These are phyloP conservation scores for Termitomyces sp. DNA, from an alignment of 768 basidiomycete genomes.

Conservation along the genomic window DNA sequence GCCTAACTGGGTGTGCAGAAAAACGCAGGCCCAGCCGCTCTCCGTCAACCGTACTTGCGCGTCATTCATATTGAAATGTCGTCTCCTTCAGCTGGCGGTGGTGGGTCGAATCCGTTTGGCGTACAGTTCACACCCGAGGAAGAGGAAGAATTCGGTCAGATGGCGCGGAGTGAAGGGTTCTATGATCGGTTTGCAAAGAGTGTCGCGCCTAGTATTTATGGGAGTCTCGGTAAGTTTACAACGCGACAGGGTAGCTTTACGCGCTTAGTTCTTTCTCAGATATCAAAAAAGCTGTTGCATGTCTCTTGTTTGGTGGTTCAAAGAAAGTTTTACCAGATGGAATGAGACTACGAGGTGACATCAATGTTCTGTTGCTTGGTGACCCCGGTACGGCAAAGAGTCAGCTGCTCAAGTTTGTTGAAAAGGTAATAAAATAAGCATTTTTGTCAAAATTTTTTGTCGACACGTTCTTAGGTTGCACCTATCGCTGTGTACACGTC, in stretches of 20 bases:
- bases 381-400: constrained; percentile 99
- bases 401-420: constrained; percentile 97
- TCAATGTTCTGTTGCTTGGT: constrained; percentile 93
- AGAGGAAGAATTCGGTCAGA: constrained; percentile 92
- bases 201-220: constrained; percentile 96
- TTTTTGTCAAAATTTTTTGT: background rate
- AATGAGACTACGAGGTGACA: constrained; percentile 94
- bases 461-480: constrained; percentile 66
- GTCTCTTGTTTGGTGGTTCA: constrained; percentile 94
- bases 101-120: constrained; percentile 80
- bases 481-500: constrained; percentile 98
- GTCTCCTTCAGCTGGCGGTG: constrained; percentile 62
- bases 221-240: constrained; percentile 68
- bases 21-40: constrained; percentile 77
- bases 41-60: constrained; percentile 92
- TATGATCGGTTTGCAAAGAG: constrained; percentile 93
- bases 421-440: constrained; percentile 52
- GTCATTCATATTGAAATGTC: constrained; percentile 90
- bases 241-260: background rate
- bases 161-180: constrained; percentile 83
- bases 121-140: constrained; percentile 90
- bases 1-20: constrained; percentile 37
- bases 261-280: constrained; percentile 41
- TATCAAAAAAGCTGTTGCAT: constrained; percentile 96
- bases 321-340: constrained; percentile 97